Evolutionary conservation across 2,329 filamentous ascomycete genomes (phyloP), one percentile per base, ranked within the genome.

Genomic region (Conoideocrella luteorostrata): DNA sequence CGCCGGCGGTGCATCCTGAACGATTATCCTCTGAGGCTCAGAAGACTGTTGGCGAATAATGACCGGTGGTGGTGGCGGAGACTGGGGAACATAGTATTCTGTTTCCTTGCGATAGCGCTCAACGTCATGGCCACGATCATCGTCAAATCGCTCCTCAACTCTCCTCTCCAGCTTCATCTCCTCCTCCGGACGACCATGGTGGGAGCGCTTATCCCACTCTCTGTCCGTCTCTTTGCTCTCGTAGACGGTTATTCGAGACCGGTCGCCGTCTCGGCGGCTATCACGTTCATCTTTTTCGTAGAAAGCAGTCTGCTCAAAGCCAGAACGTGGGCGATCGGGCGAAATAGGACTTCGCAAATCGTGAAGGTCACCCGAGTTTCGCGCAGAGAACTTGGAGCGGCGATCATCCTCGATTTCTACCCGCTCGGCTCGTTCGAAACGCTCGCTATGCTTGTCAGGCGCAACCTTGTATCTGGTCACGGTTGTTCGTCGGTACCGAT

Each of bases 81-180:
- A 67, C 21, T 69, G 65, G 3, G 72, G 71, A 35, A 72, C 65
- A 53, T 75, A 83, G 57, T 80, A 82, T 51, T 83, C 79, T 3
- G 76, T 78, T 57, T 83, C 78, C 58, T 74, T 75, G 54, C 74
- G 74, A 55, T 78, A 80, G 56, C 70, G 71, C 57, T 82, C 78
- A 33, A 80, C 55, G 15, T 81, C 74, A 44, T 66, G 68, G 35
- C 68, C 67, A 18, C 58, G 58, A 15, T 59, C 52, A 20, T 74
- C 71, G 35, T 74, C 71, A 22, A 68, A 61, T 38, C 68, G 69
- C 50, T 77, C 73, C 43, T 77, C 66, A 13, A 66, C 66, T 41
- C 72, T 72, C 52, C 73, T 74, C 52, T 80, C 75, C 48, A 80
- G 61, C 43, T 72, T 70, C 28, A 80, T 52, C 20, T 80, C 76